Base-by-base conservation (phyloP, 305 asterid species). In the Plantago coronopus region DNA sequence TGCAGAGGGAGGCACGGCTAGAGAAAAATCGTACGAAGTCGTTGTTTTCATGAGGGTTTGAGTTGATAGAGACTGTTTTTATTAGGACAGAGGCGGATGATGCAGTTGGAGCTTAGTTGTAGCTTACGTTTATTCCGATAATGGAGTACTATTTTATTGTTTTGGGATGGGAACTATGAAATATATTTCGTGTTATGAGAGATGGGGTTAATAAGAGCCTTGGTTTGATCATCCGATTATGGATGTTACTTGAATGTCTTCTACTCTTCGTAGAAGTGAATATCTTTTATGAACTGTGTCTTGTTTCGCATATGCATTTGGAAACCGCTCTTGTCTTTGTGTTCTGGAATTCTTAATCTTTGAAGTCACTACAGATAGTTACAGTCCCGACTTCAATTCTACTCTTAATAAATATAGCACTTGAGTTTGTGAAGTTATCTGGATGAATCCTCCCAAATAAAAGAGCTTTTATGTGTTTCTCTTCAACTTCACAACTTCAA, bases 1-100 rank as follows among this genome's bases (percentile, higher is more conserved):
- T 64, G 64, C 88, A 91, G 98, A 88, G 98, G 78, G 98, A 91
- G 79, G 98, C 90, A 16, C 85, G 96, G 66, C 72, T 88, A 63
- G 98, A 91, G 69, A 95, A 93, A 65, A 91, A 91, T 76, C 69
- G 78, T 67, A 84, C 48, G 48, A 85, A 95, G 8, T 84, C 94
- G 46, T 64, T 91, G 37, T 91, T 88, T 65, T 88, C 96, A 15
- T 90, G 89, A 90, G 65, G 7, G 54, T 69, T 25, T 42, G 23
- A 48, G 65, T 17, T 46, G 34, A 20, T 23, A 29, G 21, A 59
- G 54, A 17, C 56, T 42, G 43, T 44, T 53, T 1, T 38, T 31
- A 54, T 56, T 65, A 22, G 54, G 54, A 46, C 27, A 49, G 48
- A 69, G 64, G 57, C 43, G 15, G 47, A 58, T 2, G 61, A 17